Evolutionary conservation across 495 filamentous ascomycete species (phyloP).

Genomic region (Trichoderma erinaceum): DNA sequence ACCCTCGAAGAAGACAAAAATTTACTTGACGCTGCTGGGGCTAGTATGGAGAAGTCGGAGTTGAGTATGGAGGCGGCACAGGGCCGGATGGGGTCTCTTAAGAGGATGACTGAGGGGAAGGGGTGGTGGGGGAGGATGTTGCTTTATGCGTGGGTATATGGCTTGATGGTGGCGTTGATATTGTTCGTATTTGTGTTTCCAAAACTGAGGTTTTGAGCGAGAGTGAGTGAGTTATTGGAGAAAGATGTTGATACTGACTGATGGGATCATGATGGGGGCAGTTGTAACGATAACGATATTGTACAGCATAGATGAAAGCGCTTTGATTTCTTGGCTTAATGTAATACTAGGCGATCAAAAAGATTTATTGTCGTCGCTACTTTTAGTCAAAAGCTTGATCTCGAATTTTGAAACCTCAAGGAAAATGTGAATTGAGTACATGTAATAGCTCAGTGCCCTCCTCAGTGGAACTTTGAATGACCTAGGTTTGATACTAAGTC

Average conservation of each 20-base stretch:
- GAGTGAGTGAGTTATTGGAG: too few relatives aligned
- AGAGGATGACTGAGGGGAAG: slow-evolving; percentile 72
- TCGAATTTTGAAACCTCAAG: too few relatives aligned
- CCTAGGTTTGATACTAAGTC: background rate
- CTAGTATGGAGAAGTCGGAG: slow-evolving; percentile 70
- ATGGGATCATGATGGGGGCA: background rate
- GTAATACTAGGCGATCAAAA: background rate
- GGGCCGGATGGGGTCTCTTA: slow-evolving; percentile 64
- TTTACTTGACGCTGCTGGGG: slow-evolving; percentile 59
- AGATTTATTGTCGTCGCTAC: background rate
- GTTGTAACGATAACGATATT: background rate
- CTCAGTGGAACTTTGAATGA: too few relatives aligned
- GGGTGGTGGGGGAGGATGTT: slow-evolving; percentile 83
- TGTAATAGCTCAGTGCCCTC: too few relatives aligned
- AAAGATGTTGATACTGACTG: background rate
- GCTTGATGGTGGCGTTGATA: slow-evolving; percentile 65
- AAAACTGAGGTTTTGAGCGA: slow-evolving; percentile 70
- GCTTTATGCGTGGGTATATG: slow-evolving; percentile 78
- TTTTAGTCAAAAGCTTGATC: too few relatives aligned
- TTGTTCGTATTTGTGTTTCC: slow-evolving; percentile 74
- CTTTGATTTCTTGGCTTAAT: slow-evolving; percentile 12
- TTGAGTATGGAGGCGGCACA: slow-evolving; percentile 67
- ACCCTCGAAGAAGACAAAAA: slow-evolving; percentile 67
- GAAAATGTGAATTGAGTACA: too few relatives aligned
- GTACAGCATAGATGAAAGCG: slow-evolving; percentile 2